phyloP scores from a whole-genome alignment of 768 basidiomycete genomes.

The Calocybe cyanea region DNA sequence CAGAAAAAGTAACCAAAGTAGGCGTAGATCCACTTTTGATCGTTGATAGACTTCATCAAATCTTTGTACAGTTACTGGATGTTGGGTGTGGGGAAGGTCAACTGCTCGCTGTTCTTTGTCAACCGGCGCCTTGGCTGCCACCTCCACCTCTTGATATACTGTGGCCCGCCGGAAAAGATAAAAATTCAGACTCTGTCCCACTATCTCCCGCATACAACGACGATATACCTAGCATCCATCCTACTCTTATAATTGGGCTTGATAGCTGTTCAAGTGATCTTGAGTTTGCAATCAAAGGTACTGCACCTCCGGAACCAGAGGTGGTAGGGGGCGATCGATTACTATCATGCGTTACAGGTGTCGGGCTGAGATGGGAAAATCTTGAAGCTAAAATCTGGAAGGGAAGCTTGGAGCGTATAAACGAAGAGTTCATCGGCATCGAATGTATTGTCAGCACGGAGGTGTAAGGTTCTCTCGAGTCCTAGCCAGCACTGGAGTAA shows the following conservation, averaged over 20 bases:
- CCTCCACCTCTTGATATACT: constrained; percentile 35
- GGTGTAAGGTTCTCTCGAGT: constrained; percentile 52
- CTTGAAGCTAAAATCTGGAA: constrained; percentile 67
- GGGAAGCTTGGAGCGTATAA: constrained; percentile 67
- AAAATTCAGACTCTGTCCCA: constrained; percentile 16
- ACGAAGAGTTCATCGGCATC: constrained; percentile 57
- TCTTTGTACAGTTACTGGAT: constrained; percentile 61
- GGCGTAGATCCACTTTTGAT: constrained; percentile 11
- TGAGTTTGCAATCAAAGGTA: constrained; percentile 45
- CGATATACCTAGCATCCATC: constrained; percentile 55
- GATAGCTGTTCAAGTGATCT: constrained; percentile 59
- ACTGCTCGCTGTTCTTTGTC: constrained; percentile 63
- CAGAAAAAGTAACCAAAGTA: constrained; percentile 53
- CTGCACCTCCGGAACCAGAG: constrained; percentile 35
- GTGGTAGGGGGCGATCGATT: constrained; percentile 17
- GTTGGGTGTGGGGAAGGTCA: constrained; percentile 84
- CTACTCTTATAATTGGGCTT: constrained; percentile 57
- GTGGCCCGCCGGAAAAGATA: constrained; percentile 8
- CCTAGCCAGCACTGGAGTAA: not conserved
- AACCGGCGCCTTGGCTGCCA: constrained; percentile 69
- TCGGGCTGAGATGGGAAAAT: constrained; percentile 61
- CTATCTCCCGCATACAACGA: constrained; percentile 33
- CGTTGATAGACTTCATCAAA: not conserved
- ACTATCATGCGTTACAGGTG: constrained; percentile 22
- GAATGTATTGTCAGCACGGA: constrained; percentile 78